These are phyloP conservation scores for Picea abies DNA, from an alignment of 83 land plant species.

Conservation along the genomic window DNA sequence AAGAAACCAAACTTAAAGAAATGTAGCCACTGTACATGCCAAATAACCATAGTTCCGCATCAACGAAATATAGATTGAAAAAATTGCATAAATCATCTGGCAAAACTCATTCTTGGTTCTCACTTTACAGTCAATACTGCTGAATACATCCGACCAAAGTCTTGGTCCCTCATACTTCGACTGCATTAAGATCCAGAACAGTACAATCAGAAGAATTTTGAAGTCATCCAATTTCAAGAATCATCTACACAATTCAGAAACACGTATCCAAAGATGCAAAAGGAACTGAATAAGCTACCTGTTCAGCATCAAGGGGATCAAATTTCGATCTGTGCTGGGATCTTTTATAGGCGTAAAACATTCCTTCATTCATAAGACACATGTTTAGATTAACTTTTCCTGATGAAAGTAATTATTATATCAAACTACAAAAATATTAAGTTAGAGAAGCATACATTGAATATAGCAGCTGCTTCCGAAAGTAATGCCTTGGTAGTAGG, in stretches of 20 bases:
- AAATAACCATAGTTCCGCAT: neutral
- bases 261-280: neutral
- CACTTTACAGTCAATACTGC: slow-evolving; percentile 80
- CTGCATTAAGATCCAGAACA: slow-evolving; percentile 25
- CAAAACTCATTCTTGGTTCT: slow-evolving; percentile 18
- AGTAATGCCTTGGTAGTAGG: slow-evolving; percentile 57
- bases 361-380: slow-evolving; percentile 44
- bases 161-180: slow-evolving; percentile 70
- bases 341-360: slow-evolving; percentile 89
- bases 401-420: neutral
- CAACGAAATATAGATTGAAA: neutral
- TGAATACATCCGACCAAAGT: slow-evolving; percentile 90
- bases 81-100: neutral
- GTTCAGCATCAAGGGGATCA: slow-evolving; percentile 94
- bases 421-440: neutral
- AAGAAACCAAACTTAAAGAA: neutral
- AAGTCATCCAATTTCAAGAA: neutral
- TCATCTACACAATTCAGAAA: neutral
- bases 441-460: slow-evolving; percentile 57
- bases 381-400: neutral
- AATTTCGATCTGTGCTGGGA: slow-evolving; percentile 55
- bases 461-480: slow-evolving; percentile 67
- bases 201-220: neutral
- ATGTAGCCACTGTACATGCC: neutral
- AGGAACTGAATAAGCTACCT: slow-evolving; percentile 46